Percentiles rank a stretch among this genome's conserved stretches.
These are phyloP conservation scores for Euphorbia celastroides DNA, from an alignment of 441 rosid genomes.

Conservation along the genomic window DNA sequence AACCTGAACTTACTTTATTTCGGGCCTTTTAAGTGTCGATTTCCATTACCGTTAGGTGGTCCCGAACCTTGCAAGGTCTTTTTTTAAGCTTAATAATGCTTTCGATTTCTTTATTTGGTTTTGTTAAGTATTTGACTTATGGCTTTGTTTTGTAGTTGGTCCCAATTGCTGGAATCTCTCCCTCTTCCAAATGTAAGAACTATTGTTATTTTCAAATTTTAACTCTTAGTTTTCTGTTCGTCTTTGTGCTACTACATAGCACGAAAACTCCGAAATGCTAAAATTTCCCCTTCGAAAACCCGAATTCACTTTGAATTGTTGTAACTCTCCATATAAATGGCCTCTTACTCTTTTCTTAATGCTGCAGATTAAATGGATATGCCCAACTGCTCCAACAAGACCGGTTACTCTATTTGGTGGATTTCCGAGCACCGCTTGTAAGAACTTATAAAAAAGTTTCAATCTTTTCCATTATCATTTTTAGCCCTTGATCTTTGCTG, in stretches of 20 bases:
- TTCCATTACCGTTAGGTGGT: no score
- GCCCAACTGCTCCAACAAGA: conserved; percentile 90
- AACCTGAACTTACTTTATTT: no score
- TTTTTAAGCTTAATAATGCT: conserved; percentile 9
- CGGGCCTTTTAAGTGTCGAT: no score
- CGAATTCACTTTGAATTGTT: no score
- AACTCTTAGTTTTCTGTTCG: no score
- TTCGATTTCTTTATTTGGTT: background rate
- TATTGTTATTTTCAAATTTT: background rate
- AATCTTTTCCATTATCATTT: background rate
- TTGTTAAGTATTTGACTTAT: conserved; percentile 9
- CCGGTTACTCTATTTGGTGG: conserved; percentile 76
- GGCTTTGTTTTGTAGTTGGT: conserved; percentile 51
- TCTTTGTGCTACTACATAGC: no score
- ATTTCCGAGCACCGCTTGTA: conserved; percentile 89
- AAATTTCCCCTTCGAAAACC: no score
- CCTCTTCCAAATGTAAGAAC: conserved; percentile 74
- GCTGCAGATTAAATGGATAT: conserved; percentile 86
- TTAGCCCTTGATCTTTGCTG: background rate
- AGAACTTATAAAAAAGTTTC: conserved; percentile 20
- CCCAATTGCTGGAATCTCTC: conserved; percentile 72
- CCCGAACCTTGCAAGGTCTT: conserved; percentile 12
- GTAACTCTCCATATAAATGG: background rate
- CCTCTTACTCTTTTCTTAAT: conserved; percentile 9
- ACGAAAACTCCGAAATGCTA: no score